Evolutionary conservation across 225 moss, liverwort and hornwort species (phyloP), one percentile per base, ranked within the genome.

Genomic region (Sphagnum contortum): DNA sequence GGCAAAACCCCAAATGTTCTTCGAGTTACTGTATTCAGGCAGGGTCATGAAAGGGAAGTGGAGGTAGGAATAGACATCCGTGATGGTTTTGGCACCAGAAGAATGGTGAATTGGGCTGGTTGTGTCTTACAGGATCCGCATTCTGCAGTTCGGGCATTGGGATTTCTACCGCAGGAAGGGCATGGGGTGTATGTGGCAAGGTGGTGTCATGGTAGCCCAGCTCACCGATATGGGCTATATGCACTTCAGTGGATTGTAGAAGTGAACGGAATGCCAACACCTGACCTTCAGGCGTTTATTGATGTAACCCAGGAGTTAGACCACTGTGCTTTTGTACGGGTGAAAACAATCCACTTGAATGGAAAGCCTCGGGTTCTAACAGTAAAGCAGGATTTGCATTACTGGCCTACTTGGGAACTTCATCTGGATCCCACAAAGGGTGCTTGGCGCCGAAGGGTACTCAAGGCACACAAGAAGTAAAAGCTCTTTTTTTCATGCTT

Each of bases 371-470:
- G 78, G 6, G 94, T 94, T 66, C 68, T 94, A 64, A 94, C 90
- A 0, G 81, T 94, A 58, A 94, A 94, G 75, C 94, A 94, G 65
- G 94, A 91, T 55, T 74, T 94, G 59, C 94, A 94, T 66, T 94
- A 94, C 3, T 94, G 94, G 94, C 94, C 94, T 9, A 94, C 94
- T 0, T 94, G 94, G 94, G 94, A 94, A 78, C 79, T 94, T 57
- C 67, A 68, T 14, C 66, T 94, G 4, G 94, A 94, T 64, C 79
- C 74, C 14, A 50, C 65, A 4, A 83, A 84, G 3, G 87, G 88
- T 0, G 80, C 75, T 47, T 94, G 94, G 94, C 76, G 77, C 4
- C 94, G 87, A 14, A 73, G 79, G 12, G 50, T 87, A 49, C 84
- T 94, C 60, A 91, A 94, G 64, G 79, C 82, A 12, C 82, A 88